These are phyloP conservation scores for Dispira parvispora DNA, from an alignment of 192 early-diverging fungal species.

Conservation along the genomic window DNA sequence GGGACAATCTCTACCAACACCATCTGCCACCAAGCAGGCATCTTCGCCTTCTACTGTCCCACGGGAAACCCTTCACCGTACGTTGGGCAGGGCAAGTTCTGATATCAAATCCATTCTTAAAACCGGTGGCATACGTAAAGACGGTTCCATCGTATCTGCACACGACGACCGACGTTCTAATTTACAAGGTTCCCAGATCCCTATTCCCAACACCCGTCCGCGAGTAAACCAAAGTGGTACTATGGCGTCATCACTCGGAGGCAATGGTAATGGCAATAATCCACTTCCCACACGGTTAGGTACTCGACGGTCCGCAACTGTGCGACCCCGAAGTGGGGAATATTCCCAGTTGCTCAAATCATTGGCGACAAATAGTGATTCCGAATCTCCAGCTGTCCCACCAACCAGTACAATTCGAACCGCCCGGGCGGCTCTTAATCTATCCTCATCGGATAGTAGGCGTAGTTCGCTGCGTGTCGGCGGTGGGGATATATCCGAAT, in stretches of 20 bases:
- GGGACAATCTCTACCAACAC: too few relatives aligned
- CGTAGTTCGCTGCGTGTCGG: too few relatives aligned
- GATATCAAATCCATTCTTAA: background rate
- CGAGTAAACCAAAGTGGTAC: background rate
- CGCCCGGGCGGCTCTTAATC: background rate
- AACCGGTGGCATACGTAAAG: background rate
- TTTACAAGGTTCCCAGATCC: background rate
- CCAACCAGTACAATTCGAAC: background rate
- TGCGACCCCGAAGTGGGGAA: constrained; percentile 3
- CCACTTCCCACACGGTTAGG: background rate
- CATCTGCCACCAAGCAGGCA: background rate
- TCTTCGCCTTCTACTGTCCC: background rate
- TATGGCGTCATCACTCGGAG: background rate
- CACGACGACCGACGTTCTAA: background rate
- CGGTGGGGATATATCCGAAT: background rate
- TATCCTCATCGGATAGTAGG: too few relatives aligned
- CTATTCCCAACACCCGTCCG: background rate
- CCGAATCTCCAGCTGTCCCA: background rate
- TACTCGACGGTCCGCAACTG: background rate
- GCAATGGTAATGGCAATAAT: background rate
- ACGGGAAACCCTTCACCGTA: background rate
- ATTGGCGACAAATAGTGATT: background rate
- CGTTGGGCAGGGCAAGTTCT: background rate
- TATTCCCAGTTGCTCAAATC: background rate
- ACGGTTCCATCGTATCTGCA: background rate